Evolutionary conservation across 2,329 filamentous ascomycete species (phyloP).

Genomic region (Chaetomium sp.): DNA sequence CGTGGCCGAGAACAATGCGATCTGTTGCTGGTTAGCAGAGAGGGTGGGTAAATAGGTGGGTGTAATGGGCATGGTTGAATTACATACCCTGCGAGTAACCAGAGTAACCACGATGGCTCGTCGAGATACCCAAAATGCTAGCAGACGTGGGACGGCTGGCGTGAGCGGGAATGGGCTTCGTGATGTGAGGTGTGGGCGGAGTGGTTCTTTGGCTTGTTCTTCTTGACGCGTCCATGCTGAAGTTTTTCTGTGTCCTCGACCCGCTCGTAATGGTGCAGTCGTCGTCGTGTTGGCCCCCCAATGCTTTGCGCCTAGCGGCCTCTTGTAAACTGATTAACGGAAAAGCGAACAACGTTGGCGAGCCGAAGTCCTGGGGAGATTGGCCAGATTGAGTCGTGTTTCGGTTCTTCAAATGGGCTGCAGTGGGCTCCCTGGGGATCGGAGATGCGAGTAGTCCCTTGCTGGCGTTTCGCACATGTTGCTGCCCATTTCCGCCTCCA

Average conservation of each 20-base stretch:
- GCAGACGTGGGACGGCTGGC: slow-evolving; percentile 19
- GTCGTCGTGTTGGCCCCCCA: slow-evolving; percentile 30
- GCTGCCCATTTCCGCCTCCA: not conserved
- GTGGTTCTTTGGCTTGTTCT: slow-evolving; percentile 24
- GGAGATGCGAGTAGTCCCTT: slow-evolving; percentile 1
- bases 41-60: not conserved
- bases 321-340: slow-evolving; percentile 39
- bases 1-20: not conserved
- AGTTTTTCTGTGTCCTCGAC: slow-evolving; percentile 29
- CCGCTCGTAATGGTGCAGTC: slow-evolving; percentile 32
- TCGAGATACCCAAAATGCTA: slow-evolving; percentile 13
- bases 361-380: slow-evolving; percentile 14
- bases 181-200: slow-evolving; percentile 26
- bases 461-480: not conserved
- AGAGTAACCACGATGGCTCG: not conserved
- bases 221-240: slow-evolving; percentile 27
- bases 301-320: slow-evolving; percentile 38
- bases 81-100: slow-evolving; percentile 16
- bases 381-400: not conserved
- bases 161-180: slow-evolving; percentile 26
- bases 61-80: too few species aligned
- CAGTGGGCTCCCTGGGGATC: not conserved
- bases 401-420: not conserved
- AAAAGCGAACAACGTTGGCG: slow-evolving; percentile 38
- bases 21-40: slow-evolving; percentile 1